These are phyloP conservation scores for Casuarina equisetifolia DNA, from an alignment of 306 rosid genomes.

Conservation along the genomic window DNA sequence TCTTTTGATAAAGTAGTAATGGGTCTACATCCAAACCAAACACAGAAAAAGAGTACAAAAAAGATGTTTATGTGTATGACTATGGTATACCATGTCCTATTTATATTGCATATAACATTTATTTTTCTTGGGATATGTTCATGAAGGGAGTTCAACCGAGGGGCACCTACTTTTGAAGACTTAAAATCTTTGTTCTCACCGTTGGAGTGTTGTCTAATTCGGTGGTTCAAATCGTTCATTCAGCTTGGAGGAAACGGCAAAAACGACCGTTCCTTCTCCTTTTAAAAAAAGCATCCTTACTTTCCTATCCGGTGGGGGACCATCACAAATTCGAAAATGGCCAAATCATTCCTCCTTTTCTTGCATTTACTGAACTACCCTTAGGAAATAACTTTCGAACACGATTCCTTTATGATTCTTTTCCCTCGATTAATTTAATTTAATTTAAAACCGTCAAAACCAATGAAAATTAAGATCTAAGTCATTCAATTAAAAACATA, in stretches of 20 bases:
- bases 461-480: neutral
- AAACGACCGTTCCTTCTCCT: slow-evolving; percentile 23
- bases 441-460: neutral
- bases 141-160: neutral
- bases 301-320: slow-evolving; percentile 11
- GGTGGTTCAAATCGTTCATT: neutral
- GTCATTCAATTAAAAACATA: neutral
- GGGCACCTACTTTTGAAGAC: slow-evolving; percentile 1
- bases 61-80: too few relatives aligned
- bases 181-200: neutral
- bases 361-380: slow-evolving; percentile 12
- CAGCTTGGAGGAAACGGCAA: slow-evolving; percentile 9
- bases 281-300: slow-evolving; percentile 30
- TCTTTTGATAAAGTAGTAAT: too few relatives aligned
- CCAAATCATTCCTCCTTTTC: neutral
- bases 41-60: too few relatives aligned
- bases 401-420: neutral
- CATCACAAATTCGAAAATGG: slow-evolving; percentile 5
- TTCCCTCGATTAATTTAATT: neutral
- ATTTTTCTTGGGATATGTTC: neutral
- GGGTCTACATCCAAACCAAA: too few relatives aligned
- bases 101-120: too few relatives aligned
- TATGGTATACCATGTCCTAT: too few relatives aligned
- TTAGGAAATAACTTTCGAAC: neutral
- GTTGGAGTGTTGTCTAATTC: neutral